Evolutionary conservation across 106 monocot species (phyloP).

Genomic region (Platanthera guangdongensis): DNA sequence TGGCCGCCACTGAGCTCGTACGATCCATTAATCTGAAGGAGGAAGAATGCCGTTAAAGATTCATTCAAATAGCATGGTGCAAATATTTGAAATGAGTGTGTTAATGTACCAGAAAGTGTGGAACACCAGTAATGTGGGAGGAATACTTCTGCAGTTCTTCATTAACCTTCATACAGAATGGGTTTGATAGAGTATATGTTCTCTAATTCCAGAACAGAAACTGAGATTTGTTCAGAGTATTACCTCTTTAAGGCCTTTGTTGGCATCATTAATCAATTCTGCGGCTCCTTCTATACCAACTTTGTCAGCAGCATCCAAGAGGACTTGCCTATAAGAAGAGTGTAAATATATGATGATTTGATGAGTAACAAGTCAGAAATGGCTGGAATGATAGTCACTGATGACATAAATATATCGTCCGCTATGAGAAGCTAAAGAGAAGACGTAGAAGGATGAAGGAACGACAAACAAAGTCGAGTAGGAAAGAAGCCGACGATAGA

Average conservation of each 20-base stretch:
- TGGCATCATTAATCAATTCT: slow-evolving; percentile 66
- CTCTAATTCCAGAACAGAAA: not conserved
- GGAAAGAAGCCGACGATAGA: too few species aligned
- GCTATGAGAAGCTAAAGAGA: too few species aligned
- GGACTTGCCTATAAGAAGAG: slow-evolving; percentile 68
- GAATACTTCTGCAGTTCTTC: slow-evolving; percentile 81
- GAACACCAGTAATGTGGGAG: slow-evolving; percentile 55
- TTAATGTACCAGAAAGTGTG: slow-evolving; percentile 71
- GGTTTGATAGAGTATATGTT: slow-evolving; percentile 3
- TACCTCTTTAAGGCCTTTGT: slow-evolving; percentile 65
- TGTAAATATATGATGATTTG: not conserved
- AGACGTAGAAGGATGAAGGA: too few species aligned
- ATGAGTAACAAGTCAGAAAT: not conserved
- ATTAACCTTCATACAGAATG: slow-evolving; percentile 39
- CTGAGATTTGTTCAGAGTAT: not conserved
- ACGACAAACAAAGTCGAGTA: too few species aligned
- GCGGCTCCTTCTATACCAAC: slow-evolving; percentile 71
- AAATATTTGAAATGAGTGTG: not conserved
- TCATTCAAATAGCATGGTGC: not conserved
- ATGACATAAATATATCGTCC: too few species aligned
- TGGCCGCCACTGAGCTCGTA: slow-evolving; percentile 70
- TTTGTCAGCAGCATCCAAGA: slow-evolving; percentile 78
- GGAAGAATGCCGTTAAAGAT: not conserved
- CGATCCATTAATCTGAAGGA: slow-evolving; percentile 63
- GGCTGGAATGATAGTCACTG: too few species aligned